A percentile compares a stretch with the other conserved stretches of the same genome.
Evolutionary conservation across 768 basidiomycete species (phyloP).

Genomic region (Boletus speciosus): DNA sequence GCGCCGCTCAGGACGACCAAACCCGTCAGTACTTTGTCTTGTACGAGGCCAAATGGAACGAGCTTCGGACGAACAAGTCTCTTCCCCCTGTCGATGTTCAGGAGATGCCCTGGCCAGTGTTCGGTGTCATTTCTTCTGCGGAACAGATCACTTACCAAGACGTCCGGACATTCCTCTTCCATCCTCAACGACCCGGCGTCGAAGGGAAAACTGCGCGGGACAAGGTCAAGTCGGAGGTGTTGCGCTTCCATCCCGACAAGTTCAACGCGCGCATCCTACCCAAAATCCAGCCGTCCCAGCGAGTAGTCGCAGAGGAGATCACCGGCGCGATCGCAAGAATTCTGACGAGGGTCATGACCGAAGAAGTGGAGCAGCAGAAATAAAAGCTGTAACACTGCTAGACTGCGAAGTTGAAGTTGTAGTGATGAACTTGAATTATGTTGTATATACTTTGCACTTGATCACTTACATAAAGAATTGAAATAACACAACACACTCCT

Average conservation of each 20-base stretch:
- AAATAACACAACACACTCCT: slow-evolving; percentile 2
- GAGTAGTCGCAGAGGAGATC: slow-evolving; percentile 32
- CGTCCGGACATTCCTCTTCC: slow-evolving; percentile 40
- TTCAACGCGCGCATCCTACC: slow-evolving; percentile 37
- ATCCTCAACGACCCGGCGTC: slow-evolving; percentile 29
- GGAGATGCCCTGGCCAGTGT: slow-evolving; percentile 46
- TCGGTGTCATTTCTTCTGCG: slow-evolving; percentile 19
- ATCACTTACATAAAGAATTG: not conserved
- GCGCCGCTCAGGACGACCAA: slow-evolving; percentile 5
- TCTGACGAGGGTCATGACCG: slow-evolving; percentile 36
- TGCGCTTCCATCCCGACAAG: slow-evolving; percentile 57
- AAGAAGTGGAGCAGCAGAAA: slow-evolving; percentile 6
- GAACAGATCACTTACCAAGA: slow-evolving; percentile 35
- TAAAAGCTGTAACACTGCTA: not conserved
- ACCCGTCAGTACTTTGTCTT: slow-evolving; percentile 12
- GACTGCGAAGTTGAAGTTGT: too few relatives aligned
- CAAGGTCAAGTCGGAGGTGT: slow-evolving; percentile 41
- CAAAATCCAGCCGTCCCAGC: slow-evolving; percentile 34
- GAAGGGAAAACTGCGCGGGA: slow-evolving; percentile 35
- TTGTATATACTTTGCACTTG: not conserved
- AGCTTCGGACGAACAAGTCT: slow-evolving; percentile 25
- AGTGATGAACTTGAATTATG: not conserved
- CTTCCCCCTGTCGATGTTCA: slow-evolving; percentile 24
- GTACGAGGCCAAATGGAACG: slow-evolving; percentile 39
- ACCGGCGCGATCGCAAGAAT: slow-evolving; percentile 40